These are phyloP conservation scores for Carex pumila DNA, from an alignment of 176 grass and related monocot genomes.

Conservation along the genomic window DNA sequence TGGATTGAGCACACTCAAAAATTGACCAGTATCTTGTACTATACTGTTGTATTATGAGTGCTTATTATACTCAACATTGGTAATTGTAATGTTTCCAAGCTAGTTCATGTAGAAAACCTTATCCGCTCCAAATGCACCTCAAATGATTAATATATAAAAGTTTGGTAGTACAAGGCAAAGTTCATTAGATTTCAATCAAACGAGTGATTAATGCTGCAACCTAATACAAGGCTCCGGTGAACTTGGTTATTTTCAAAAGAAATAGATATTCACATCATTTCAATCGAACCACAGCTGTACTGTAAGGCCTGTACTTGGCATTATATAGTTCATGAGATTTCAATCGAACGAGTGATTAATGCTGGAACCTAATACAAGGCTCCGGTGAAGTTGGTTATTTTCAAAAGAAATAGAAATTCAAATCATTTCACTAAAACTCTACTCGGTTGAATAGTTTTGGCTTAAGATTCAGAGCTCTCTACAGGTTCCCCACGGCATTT, in stretches of 20 bases:
- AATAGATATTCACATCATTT: background rate
- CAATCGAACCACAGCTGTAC: too few relatives aligned
- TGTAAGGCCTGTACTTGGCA: background rate
- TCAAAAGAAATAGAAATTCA: background rate
- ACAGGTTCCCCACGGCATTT: background rate
- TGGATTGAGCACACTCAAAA: background rate
- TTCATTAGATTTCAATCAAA: background rate
- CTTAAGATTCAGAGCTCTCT: background rate
- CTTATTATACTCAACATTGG: background rate
- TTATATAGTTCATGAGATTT: background rate
- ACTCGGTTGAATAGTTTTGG: background rate
- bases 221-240: background rate
- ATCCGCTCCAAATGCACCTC: background rate
- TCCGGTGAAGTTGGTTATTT: background rate
- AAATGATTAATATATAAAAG: background rate
- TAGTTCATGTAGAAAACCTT: background rate
- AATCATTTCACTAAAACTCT: background rate
- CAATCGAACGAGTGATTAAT: background rate
- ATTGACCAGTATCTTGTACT: background rate
- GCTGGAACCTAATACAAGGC: background rate
- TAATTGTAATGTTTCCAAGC: background rate
- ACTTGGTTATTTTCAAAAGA: background rate
- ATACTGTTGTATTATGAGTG: background rate
- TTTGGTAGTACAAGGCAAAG: background rate
- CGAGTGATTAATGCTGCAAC: background rate